These are phyloP conservation scores for Talaromyces wortmannii DNA, from an alignment of 495 filamentous ascomycete species.

Conservation along the genomic window DNA sequence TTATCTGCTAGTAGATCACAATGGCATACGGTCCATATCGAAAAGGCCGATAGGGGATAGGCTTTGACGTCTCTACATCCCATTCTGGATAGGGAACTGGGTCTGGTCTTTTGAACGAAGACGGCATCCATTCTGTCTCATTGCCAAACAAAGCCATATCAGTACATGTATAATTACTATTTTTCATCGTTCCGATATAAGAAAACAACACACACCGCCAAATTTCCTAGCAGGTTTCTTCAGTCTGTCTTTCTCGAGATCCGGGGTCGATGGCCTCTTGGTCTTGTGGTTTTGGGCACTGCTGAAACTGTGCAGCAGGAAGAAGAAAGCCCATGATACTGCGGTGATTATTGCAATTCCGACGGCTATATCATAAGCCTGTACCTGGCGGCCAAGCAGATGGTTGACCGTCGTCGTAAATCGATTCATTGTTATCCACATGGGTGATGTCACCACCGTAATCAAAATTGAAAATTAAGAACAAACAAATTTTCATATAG, in stretches of 20 bases:
- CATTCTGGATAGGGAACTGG: constrained; percentile 64
- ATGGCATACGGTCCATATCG: constrained; percentile 60
- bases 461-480: too few relatives aligned
- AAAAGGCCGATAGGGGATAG: constrained; percentile 80
- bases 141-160: background rate
- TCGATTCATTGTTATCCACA: background rate
- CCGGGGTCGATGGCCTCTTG: constrained; percentile 14
- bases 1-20: constrained; percentile 15
- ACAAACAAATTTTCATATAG: background rate
- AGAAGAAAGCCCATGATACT: background rate
- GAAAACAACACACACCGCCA: constrained; percentile 22
- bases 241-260: constrained; percentile 18
- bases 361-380: background rate
- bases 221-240: constrained; percentile 18
- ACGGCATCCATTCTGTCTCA: constrained; percentile 58
- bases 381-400: background rate
- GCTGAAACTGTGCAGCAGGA: background rate
- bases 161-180: background rate
- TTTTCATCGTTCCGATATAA: too few relatives aligned
- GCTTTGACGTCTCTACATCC: constrained; percentile 65
- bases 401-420: background rate
- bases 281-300: background rate
- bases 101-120: constrained; percentile 59
- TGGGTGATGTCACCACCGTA: too few relatives aligned
- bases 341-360: background rate